Base-by-base conservation (phyloP, 495 filamentous ascomycete species). In the Neurospora tetraspora region DNA sequence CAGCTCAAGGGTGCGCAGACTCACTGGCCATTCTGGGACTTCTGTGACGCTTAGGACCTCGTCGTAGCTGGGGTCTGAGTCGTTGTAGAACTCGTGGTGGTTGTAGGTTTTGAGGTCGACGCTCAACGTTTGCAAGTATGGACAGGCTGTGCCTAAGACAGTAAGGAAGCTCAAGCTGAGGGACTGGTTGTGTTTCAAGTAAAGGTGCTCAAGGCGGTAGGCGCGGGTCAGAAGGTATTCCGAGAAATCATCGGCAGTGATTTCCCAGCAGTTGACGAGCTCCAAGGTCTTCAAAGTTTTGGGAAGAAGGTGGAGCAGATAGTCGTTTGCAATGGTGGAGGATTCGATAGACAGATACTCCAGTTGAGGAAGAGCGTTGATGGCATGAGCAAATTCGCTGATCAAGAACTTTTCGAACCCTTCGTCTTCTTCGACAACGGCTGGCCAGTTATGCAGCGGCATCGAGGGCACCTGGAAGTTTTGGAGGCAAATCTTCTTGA, bases 31-130 rank as follows among this genome's bases (percentile, higher is more conserved):
- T 0, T 85, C 86, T 0, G 94, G 93, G 11, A 89, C 79, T 73
- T 95, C 86, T 5, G 83, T 81, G 3, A 81, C 77, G 14, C 76
- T 75, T 16, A 97, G 83, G 16, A 97, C 83, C 1, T 86, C 80
- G 0, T 88, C 81, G 73, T 92, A 97, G 70, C 87, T 86, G 3
- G 93, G 92, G 39, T 93, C 89, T 1, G 89, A 87, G 73, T 95
- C 91, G 20, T 79, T 76, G 39, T 83, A 82, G 59, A 81, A 82
- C 37, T 81, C 81, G 68, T 84, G 82, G 39, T 86, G 83, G 69
- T 87, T 85, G 77, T 85, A 91, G 71, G 91, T 93, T 12, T 88
- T 89, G 20, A 96, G 81, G 73, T 96, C 92, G 85, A 94, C 88
- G 68, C 86, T 86, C 34, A 97, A 83, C 7, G 83, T 83, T 76